Conservation (phyloP, 345 rosid genomes). For the Salix exigua region DNA sequence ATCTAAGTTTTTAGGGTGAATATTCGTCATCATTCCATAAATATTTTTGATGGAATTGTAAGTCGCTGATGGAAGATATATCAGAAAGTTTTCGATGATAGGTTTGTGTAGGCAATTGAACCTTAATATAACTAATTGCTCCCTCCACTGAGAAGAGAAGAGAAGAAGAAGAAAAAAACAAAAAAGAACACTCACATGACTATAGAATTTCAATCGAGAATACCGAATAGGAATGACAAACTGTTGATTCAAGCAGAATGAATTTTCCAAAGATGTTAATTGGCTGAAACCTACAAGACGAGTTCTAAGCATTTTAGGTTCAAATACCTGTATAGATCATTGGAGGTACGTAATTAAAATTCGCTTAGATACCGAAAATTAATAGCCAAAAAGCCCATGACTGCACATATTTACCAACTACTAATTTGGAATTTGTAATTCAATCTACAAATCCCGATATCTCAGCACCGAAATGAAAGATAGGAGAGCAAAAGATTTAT, state of each 20-base stretch:
- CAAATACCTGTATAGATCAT: neutral
- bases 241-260: neutral
- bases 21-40: no score
- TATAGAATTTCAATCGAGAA: no score
- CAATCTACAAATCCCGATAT: neutral
- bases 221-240: neutral
- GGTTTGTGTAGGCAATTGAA: no score
- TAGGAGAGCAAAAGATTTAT: neutral
- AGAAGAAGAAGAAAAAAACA: no score
- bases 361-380: neutral
- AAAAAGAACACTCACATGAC: no score
- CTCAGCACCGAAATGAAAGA: neutral
- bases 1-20: no score
- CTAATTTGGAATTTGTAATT: neutral
- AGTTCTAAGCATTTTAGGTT: neutral
- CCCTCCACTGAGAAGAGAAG: no score
- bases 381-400: neutral
- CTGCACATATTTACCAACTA: neutral
- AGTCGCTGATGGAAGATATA: no score
- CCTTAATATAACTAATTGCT: no score
- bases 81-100: no score
- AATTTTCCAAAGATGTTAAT: neutral
- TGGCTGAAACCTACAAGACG: neutral
- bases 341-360: neutral
- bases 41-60: no score